Percentiles rank a stretch among this genome's conserved stretches.
phyloP scores from a whole-genome alignment of 352 stramenopile genomes.

The Phytopythium mirpurense region DNA sequence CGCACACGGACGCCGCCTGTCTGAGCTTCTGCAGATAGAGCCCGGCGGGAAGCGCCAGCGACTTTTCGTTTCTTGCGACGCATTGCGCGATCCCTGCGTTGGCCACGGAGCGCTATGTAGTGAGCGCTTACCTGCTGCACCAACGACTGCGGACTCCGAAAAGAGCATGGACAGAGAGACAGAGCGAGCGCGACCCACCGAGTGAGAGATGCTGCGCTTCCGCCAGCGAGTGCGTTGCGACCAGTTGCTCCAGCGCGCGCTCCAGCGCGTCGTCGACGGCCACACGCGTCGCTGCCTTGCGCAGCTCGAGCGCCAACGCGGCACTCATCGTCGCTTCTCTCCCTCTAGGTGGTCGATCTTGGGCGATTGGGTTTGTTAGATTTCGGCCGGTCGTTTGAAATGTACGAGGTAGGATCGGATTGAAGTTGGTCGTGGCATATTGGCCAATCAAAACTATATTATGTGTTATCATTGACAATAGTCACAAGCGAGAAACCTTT shows the following conservation, averaged over 20 bases:
- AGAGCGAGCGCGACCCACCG: constrained; percentile 8
- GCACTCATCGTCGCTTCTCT: background rate
- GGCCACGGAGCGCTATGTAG: background rate
- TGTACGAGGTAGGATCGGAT: too few relatives aligned
- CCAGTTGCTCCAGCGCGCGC: constrained; percentile 16
- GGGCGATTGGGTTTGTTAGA: too few relatives aligned
- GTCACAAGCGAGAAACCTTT: too few relatives aligned
- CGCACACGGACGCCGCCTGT: constrained; percentile 38
- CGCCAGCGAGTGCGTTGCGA: constrained; percentile 14
- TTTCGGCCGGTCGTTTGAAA: too few relatives aligned
- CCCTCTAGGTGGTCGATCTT: too few relatives aligned
- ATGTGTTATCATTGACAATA: too few relatives aligned
- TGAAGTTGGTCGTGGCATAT: too few relatives aligned
- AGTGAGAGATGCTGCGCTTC: constrained; percentile 26
- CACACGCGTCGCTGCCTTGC: constrained; percentile 11
- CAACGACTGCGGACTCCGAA: too few relatives aligned
- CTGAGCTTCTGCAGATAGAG: constrained; percentile 14
- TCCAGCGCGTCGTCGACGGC: constrained; percentile 11
- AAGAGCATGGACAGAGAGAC: too few relatives aligned
- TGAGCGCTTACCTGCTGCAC: too few relatives aligned
- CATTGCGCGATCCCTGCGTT: constrained; percentile 1
- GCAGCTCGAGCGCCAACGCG: constrained; percentile 17
- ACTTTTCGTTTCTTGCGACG: background rate
- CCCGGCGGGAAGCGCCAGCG: background rate
- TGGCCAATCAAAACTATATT: too few relatives aligned